A percentile compares a stretch with the other conserved stretches of the same genome.
Conservation (phyloP, 495 filamentous ascomycete species). For the Neurospora sp. region DNA sequence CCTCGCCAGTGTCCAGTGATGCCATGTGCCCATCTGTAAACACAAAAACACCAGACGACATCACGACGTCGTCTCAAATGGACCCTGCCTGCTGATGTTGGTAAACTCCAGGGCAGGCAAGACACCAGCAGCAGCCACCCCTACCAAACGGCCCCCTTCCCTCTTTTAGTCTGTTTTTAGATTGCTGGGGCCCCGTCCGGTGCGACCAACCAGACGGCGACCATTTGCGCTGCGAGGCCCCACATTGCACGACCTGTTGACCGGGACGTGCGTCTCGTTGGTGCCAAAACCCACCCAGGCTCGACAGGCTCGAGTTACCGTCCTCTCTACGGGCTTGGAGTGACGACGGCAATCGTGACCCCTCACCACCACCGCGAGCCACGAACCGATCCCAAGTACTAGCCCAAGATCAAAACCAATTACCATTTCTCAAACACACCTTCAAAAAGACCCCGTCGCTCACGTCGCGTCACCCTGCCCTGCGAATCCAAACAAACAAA, state of each 20-base stretch:
- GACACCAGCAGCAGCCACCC: background rate
- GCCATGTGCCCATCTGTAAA: background rate
- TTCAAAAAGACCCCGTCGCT: conserved; percentile 2
- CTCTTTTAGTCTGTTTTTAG: conserved; percentile 18
- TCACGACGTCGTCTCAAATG: background rate
- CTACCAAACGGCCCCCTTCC: conserved; percentile 1
- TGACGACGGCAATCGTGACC: conserved; percentile 14
- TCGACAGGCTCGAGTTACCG: background rate
- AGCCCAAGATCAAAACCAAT: background rate
- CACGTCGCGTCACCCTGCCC: conserved; percentile 2
- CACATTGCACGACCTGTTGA: conserved; percentile 1
- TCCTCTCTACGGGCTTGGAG: background rate
- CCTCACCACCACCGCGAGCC: conserved; percentile 8
- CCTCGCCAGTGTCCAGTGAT: background rate
- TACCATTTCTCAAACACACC: background rate
- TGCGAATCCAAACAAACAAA: background rate
- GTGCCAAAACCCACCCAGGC: conserved; percentile 3
- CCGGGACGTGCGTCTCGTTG: background rate
- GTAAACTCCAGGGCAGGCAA: background rate
- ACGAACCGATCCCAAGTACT: background rate
- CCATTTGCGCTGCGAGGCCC: conserved; percentile 12
- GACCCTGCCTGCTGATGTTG: background rate
- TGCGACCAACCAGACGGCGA: conserved; percentile 14
- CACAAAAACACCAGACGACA: background rate
- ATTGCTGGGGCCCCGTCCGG: conserved; percentile 8